Base-by-base conservation (phyloP, 2,329 filamentous ascomycete genomes). In the Trichoderma brevicompactum region DNA sequence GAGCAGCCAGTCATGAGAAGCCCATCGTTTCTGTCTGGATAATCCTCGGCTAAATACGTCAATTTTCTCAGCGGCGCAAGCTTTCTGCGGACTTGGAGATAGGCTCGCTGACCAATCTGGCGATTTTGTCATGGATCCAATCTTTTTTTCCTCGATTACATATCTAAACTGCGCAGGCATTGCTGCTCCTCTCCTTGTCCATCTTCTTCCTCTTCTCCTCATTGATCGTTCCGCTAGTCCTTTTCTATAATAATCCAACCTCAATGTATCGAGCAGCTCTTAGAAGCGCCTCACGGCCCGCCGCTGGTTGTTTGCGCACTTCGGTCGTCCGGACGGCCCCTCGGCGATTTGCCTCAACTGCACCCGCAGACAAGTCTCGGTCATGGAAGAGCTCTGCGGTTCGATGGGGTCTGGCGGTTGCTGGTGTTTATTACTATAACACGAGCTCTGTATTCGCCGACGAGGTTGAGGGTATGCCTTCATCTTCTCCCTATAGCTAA, bases 391-490 rank as follows among this genome's bases (percentile, higher is more conserved):
- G 88, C 76, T 83, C 88, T 59, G 84, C 83, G 4, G 76, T 86
- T 72, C 86, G 94, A 81, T 90, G 92, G 86, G 92, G 88, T 69
- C 75, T 95, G 64, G 94, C 92, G 0, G 83, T 82, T 66, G 92
- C 85, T 19, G 88, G 89, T 52, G 80, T 98, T 56, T 99, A 98
- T 81, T 97, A 92, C 79, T 99, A 98, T 79, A 96, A 93, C 81
- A 97, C 93, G 7, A 94, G 90, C 73, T 86, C 88, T 62, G 83
- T 92, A 23, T 98, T 98, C 77, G 91, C 93, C 15, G 92, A 97
- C 72, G 90, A 96, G 77, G 86, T 88, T 41, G 79, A 85, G 71
- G 85, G 93, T 96, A 85, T 70, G 90, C 79, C 12, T 5, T 32
- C 1, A 10, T 41, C 7, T 28, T 28, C 6, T 5, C 52, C 15